phyloP scores from a whole-genome alignment of 2,329 filamentous ascomycete species.

The Talaromyces sp. region DNA sequence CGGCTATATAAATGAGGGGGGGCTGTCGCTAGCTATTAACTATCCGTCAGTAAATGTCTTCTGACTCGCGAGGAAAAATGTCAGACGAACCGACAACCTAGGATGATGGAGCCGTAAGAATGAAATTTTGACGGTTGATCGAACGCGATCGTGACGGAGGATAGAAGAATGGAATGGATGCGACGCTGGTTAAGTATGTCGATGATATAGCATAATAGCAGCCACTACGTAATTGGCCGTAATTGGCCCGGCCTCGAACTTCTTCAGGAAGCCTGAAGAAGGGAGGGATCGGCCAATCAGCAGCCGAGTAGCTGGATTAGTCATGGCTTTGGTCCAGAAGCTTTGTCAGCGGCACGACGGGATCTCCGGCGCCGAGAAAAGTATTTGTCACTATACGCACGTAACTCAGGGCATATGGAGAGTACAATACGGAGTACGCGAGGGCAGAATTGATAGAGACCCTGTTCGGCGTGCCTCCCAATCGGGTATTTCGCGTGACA shows the following conservation, averaged over 20 bases:
- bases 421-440: no score
- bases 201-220: background rate
- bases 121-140: conserved; percentile 1
- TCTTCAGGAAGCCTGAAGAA: no score
- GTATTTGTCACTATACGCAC: background rate
- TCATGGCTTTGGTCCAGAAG: background rate
- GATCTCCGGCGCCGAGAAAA: background rate
- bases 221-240: no score
- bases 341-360: background rate
- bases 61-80: background rate
- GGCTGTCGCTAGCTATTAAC: background rate
- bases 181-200: background rate
- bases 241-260: no score
- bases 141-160: background rate
- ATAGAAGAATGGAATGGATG: background rate
- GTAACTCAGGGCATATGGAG: no score
- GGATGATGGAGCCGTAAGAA: background rate
- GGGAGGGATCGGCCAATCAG: background rate
- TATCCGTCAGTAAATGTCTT: background rate
- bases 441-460: no score
- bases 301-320: background rate
- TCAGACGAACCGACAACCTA: background rate
- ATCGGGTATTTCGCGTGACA: background rate
- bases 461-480: background rate
- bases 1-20: conserved; percentile 2